These are phyloP conservation scores for Inga oerstediana DNA, from an alignment of 306 rosid species.

Conservation along the genomic window DNA sequence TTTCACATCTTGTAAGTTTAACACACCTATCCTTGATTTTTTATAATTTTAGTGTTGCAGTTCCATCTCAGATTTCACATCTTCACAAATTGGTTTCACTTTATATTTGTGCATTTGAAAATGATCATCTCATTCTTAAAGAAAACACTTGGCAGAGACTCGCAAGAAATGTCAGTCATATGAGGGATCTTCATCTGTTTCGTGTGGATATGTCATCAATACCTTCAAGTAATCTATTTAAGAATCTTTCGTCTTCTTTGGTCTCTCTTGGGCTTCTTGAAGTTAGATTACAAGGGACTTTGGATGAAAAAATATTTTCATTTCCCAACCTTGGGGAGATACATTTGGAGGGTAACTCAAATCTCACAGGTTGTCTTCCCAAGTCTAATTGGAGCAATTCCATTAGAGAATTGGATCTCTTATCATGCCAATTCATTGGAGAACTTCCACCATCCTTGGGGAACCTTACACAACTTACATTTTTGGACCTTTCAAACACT, in stretches of 20 bases:
- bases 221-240: not conserved
- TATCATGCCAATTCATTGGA: not conserved
- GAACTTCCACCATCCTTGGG: not conserved
- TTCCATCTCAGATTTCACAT: not conserved
- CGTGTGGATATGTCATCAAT: not conserved
- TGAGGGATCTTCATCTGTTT: not conserved
- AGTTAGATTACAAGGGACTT: not conserved
- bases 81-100: not conserved
- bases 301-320: not conserved
- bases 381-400: not conserved
- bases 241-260: not conserved
- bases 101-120: not conserved
- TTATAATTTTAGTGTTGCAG: not conserved
- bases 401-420: not conserved
- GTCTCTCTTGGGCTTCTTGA: not conserved
- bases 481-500: not conserved
- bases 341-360: accelerated
- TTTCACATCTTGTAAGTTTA: not conserved
- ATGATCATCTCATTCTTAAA: not conserved
- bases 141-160: not conserved
- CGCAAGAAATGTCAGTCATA: not conserved
- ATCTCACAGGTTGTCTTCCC: not conserved
- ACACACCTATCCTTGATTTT: not conserved
- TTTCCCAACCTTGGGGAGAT: not conserved
- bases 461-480: not conserved